A percentile compares a stretch with the other conserved stretches of the same genome.
phyloP scores from a whole-genome alignment of 1,284 basidiomycete species.

The Agroathelia rolfsii region DNA sequence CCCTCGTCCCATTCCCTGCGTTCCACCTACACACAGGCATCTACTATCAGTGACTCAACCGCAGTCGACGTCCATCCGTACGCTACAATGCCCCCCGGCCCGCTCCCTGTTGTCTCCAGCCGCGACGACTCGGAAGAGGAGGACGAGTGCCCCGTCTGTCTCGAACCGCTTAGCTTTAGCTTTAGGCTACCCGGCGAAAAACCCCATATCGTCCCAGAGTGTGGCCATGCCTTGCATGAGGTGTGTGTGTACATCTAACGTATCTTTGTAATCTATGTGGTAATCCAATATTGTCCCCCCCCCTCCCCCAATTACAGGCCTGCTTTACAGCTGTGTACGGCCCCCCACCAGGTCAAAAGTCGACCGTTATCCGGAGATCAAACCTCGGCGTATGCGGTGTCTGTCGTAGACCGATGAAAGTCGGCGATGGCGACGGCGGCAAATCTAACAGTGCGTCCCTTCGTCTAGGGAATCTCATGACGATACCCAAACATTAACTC shows the following conservation, averaged over 20 bases:
- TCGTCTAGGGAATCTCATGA: conserved; percentile 4
- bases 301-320: conserved; percentile 60
- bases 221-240: conserved; percentile 95
- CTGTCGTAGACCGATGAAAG: conserved; percentile 90
- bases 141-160: conserved; percentile 83
- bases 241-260: conserved; percentile 36
- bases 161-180: conserved; percentile 82
- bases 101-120: conserved; percentile 58
- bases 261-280: too few species aligned
- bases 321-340: conserved; percentile 96
- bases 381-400: conserved; percentile 94
- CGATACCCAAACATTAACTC: conserved; percentile 7
- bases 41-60: conserved; percentile 14
- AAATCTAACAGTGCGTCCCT: conserved; percentile 77
- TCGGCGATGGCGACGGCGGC: conserved; percentile 71
- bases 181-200: conserved; percentile 89
- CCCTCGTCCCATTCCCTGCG: conserved; percentile 27
- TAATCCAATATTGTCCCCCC: too few species aligned
- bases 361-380: conserved; percentile 52
- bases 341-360: conserved; percentile 57
- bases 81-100: conserved; percentile 45
- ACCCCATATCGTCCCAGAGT: conserved; percentile 91
- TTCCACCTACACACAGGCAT: conserved; percentile 28
- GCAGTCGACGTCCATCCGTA: conserved; percentile 32
- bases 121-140: conserved; percentile 61